Evolutionary conservation across 139 green algal species (phyloP).

Genomic region (Pleodorina starrii): DNA sequence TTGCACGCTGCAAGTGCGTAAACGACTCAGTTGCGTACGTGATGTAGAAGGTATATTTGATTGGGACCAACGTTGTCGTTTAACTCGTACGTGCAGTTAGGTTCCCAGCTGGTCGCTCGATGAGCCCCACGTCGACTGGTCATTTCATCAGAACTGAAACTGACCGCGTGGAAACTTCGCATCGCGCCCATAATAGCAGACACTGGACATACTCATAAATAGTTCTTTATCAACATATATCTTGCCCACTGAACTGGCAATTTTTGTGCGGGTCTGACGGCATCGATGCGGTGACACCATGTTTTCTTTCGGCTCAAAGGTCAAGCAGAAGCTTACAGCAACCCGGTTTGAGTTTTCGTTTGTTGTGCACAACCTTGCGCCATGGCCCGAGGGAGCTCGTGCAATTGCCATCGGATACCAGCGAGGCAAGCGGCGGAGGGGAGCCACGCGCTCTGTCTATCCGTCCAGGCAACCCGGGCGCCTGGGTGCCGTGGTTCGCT

Average conservation of each 20-base stretch:
- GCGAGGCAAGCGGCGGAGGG: conserved; percentile 70
- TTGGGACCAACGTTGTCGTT: too few relatives aligned
- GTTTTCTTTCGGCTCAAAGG: conserved; percentile 55
- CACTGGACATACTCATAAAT: too few relatives aligned
- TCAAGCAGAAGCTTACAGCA: conserved; percentile 64
- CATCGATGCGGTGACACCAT: conserved; percentile 42
- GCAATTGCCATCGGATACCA: conserved; percentile 74
- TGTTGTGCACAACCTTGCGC: conserved; percentile 68
- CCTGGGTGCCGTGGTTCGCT: conserved; percentile 65
- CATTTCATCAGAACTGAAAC: not conserved
- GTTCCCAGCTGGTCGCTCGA: not conserved
- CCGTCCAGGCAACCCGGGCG: conserved; percentile 54
- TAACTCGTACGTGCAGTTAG: too few relatives aligned
- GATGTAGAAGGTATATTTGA: too few relatives aligned
- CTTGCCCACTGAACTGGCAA: too few relatives aligned
- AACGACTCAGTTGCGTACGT: too few relatives aligned
- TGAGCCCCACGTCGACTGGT: not conserved
- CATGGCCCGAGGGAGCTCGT: conserved; percentile 63
- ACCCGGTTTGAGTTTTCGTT: conserved; percentile 69
- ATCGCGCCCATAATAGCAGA: too few relatives aligned
- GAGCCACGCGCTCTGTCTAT: conserved; percentile 67
- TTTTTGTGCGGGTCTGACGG: too few relatives aligned
- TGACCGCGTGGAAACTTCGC: too few relatives aligned
- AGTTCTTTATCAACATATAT: too few relatives aligned
- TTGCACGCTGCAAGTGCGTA: too few relatives aligned